phyloP scores from a whole-genome alignment of 768 basidiomycete species.

The Rubroboletus pulcherrimus region DNA sequence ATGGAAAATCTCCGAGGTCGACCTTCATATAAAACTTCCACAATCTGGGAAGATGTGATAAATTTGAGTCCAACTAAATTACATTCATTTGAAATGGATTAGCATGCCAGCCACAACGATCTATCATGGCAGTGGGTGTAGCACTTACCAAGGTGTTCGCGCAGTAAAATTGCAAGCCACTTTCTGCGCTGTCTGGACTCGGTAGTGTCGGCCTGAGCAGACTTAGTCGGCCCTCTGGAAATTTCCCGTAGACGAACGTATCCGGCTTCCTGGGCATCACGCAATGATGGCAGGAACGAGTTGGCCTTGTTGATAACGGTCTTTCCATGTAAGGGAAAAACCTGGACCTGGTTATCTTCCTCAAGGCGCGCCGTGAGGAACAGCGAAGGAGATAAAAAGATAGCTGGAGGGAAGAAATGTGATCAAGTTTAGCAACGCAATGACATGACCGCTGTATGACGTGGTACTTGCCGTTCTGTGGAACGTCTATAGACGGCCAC shows the following conservation, averaged over 20 bases:
- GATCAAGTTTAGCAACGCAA: slow-evolving; percentile 14
- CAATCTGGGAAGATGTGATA: slow-evolving; percentile 53
- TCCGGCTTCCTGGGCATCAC: slow-evolving; percentile 47
- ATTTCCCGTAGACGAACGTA: slow-evolving; percentile 53
- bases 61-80: slow-evolving; percentile 70
- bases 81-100: slow-evolving; percentile 3
- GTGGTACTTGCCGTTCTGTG: slow-evolving; percentile 51
- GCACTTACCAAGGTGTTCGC: slow-evolving; percentile 63
- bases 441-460: not conserved
- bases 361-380: slow-evolving; percentile 58
- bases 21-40: slow-evolving; percentile 67
- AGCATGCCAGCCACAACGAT: not conserved
- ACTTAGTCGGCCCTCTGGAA: slow-evolving; percentile 16
- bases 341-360: slow-evolving; percentile 44
- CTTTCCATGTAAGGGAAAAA: slow-evolving; percentile 47
- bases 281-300: slow-evolving; percentile 48
- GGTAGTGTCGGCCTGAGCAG: slow-evolving; percentile 14
- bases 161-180: slow-evolving; percentile 65
- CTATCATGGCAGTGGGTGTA: not conserved
- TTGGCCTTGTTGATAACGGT: slow-evolving; percentile 32
- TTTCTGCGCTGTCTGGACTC: slow-evolving; percentile 42
- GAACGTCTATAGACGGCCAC: slow-evolving; percentile 70
- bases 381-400: slow-evolving; percentile 53
- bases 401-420: slow-evolving; percentile 36
- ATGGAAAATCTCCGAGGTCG: slow-evolving; percentile 52